phyloP scores from a whole-genome alignment of 2,329 filamentous ascomycete genomes.

The Chrysoporthe cubensis region DNA sequence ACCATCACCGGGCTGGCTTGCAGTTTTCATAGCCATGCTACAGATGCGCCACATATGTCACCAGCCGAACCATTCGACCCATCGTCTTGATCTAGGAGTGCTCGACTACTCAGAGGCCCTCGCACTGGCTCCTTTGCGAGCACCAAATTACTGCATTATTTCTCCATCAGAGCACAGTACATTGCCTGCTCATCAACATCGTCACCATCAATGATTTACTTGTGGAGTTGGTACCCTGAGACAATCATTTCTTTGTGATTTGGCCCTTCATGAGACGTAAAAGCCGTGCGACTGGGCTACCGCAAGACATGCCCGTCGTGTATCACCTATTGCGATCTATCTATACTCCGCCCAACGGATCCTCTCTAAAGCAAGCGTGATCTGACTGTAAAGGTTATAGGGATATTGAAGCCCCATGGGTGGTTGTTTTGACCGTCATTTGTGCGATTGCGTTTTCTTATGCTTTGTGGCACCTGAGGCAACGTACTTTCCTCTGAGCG shows the following conservation, averaged over 20 bases:
- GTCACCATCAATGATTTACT: not conserved
- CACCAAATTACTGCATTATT: not conserved
- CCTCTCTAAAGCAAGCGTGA: too few relatives aligned
- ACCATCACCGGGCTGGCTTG: not conserved
- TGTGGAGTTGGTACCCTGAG: not conserved
- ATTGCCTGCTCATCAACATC: not conserved
- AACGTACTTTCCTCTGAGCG: too few relatives aligned
- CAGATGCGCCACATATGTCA: not conserved
- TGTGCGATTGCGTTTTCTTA: too few relatives aligned
- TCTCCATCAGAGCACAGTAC: not conserved
- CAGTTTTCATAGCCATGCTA: not conserved
- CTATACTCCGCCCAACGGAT: too few relatives aligned
- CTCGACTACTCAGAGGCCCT: not conserved
- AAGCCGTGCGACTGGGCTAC: not conserved
- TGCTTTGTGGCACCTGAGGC: too few relatives aligned
- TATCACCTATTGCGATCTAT: too few relatives aligned
- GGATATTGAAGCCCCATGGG: too few relatives aligned
- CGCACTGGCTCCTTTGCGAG: not conserved
- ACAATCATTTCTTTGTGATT: not conserved
- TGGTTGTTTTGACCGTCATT: too few relatives aligned
- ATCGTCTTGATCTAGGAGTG: not conserved
- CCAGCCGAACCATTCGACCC: not conserved
- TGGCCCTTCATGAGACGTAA: not conserved
- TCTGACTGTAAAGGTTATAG: too few relatives aligned
- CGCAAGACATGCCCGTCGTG: too few relatives aligned